These are phyloP conservation scores for Platanus orientalis DNA, from an alignment of 164 flowering plant species.

Conservation along the genomic window DNA sequence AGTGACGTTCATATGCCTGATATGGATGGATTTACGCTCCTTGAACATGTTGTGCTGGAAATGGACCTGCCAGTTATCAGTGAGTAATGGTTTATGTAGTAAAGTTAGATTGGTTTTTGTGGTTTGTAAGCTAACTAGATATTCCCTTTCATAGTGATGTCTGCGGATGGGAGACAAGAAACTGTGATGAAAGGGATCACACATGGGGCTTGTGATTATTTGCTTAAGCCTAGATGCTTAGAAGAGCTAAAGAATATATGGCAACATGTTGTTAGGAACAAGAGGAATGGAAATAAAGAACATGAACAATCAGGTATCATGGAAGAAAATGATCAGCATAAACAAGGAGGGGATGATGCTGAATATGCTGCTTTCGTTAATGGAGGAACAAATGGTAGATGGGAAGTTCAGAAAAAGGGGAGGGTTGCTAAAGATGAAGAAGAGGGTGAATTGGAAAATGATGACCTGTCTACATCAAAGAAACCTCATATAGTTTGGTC, in stretches of 20 bases:
- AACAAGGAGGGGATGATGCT: slow-evolving; percentile 44
- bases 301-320: slow-evolving; percentile 50
- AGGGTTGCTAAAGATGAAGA: slow-evolving; percentile 54
- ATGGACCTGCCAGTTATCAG: slow-evolving; percentile 13
- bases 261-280: slow-evolving; percentile 87
- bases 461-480: slow-evolving; percentile 61
- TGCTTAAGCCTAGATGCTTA: slow-evolving; percentile 74
- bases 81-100: slow-evolving; percentile 6
- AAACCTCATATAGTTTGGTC: slow-evolving; percentile 96
- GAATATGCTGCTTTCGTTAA: slow-evolving; percentile 59
- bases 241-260: slow-evolving; percentile 81
- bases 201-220: slow-evolving; percentile 93
- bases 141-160: slow-evolving; percentile 66
- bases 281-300: slow-evolving; percentile 51
- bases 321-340: slow-evolving; percentile 53
- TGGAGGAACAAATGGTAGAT: slow-evolving; percentile 55
- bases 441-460: slow-evolving; percentile 59
- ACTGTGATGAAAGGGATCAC: slow-evolving; percentile 70
- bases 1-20: slow-evolving; percentile 18
- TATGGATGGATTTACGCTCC: slow-evolving; percentile 17
- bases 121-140: slow-evolving; percentile 11
- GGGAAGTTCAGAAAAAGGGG: slow-evolving; percentile 49
- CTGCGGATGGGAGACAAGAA: slow-evolving; percentile 63
- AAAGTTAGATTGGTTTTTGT: not conserved
- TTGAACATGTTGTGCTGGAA: slow-evolving; percentile 5